Evolutionary conservation across 768 basidiomycete genomes (phyloP).

Genomic region (Phylloporus sp.): DNA sequence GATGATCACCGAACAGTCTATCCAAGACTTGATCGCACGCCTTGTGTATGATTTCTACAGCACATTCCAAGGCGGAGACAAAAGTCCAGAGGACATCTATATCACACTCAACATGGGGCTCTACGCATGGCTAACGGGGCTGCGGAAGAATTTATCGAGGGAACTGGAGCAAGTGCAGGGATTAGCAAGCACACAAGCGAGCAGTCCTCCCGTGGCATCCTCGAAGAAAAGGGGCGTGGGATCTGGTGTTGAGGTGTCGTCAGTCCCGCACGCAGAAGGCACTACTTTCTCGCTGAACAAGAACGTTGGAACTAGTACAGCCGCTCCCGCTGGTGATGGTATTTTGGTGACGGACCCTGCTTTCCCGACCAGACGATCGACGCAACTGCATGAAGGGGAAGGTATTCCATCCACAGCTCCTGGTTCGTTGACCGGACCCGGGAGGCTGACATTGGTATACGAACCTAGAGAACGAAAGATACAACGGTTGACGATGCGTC

Average conservation of each 20-base stretch:
- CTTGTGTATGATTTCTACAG: constrained; percentile 72
- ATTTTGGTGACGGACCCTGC: neutral
- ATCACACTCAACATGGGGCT: constrained; percentile 80
- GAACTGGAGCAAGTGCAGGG: constrained; percentile 74
- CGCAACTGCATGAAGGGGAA: constrained; percentile 18
- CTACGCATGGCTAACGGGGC: constrained; percentile 75
- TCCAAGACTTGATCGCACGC: constrained; percentile 35
- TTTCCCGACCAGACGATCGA: constrained; percentile 8
- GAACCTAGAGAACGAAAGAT: constrained; percentile 56
- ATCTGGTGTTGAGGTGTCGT: constrained; percentile 6
- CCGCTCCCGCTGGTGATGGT: constrained; percentile 9
- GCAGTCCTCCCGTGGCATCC: constrained; percentile 30
- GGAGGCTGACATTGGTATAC: constrained; percentile 41
- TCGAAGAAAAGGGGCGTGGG: constrained; percentile 34
- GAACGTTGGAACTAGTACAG: neutral
- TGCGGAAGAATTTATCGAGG: constrained; percentile 68
- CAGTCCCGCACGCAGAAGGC: constrained; percentile 9
- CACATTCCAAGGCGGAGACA: constrained; percentile 52
- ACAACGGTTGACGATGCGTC: constrained; percentile 78
- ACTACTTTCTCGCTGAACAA: neutral
- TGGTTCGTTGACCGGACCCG: neutral
- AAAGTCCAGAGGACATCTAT: constrained; percentile 70
- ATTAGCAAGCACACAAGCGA: constrained; percentile 43
- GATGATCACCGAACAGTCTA: constrained; percentile 67
- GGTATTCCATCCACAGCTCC: neutral